Base-by-base conservation (phyloP, 495 filamentous ascomycete genomes). In the Astrothelium subdiscretum region DNA sequence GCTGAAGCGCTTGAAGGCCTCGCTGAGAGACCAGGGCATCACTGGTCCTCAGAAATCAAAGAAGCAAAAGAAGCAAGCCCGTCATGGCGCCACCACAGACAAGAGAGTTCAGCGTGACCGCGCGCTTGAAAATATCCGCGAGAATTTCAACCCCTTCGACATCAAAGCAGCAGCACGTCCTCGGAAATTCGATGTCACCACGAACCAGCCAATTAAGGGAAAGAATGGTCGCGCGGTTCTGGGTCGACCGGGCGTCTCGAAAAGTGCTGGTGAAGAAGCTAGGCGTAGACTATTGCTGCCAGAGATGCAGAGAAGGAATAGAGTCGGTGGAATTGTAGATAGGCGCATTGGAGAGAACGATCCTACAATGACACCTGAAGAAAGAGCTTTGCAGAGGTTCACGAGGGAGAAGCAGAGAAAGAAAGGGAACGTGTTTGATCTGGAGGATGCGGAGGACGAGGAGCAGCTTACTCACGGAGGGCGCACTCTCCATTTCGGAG, bases 141-240 rank as follows among this genome's bases (percentile, higher is more conserved):
- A 97, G 63, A 83, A 90, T 66, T 97, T 97, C 83, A 97, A 97
- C 74, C 94, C 94, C 2, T 98, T 97, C 73, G 94, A 98, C 72
- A 81, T 95, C 72, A 91, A 94, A 73, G 80, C 81, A 12, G 81
- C 84, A 27, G 75, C 82, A 0, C 77, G 82, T 31, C 83, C 83
- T 1, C 81, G 79, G 66, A 96, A 96, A 69, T 92, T 92, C 66
- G 85, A 90, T 42, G 79, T 85, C 40, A 82, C 83, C 2, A 90
- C 82, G 18, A 87, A 81, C 62, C 77, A 75, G 20, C 77, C 12
- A 59, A 26, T 15, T 27, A 44, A 18, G 35, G 38, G 31, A 57
- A 76, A 79, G 66, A 74, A 72, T 31, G 77, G 71, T 77, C 54
- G 74, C 75, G 60, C 64, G 32, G 79, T 81, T 59, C 69, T 83